Base-by-base conservation (phyloP, 2,329 filamentous ascomycete genomes). In the Cladosporium sp. region DNA sequence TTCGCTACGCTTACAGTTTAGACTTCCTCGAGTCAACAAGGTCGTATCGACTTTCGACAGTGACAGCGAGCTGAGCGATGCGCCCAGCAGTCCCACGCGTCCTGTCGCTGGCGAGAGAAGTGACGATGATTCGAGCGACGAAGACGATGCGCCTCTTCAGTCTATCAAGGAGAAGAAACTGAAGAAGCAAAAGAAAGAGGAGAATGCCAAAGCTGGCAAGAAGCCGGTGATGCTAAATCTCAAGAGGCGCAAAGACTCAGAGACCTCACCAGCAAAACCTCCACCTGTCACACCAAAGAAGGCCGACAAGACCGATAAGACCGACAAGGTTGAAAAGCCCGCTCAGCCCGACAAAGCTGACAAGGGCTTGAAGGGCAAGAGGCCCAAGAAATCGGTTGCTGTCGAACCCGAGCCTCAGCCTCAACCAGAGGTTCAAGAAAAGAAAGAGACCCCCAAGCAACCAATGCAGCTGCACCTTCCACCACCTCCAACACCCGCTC, bases 1-100 rank as follows among this genome's bases (percentile, higher is more conserved):
- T 50, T 81, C 83, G 53, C 79, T 91, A 3, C 73, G 77, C 39
- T 82, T 91, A 55, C 72, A 70, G 12, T 90, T 91, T 64, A 71
- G 81, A 38, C 80, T 90, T 56, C 87, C 85, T 36, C 79, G 80
- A 49, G 77, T 80, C n/a, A 71, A 76, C 15, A 64, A 70, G 19
- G 79, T 80, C 32, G 40, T 46, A 7, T 51, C 49, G 18, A 46
- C 49, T n/a, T 51, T 46, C 19, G 49, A 51, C 8, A 46, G 40
- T 43, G 49, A 51, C 18, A 40, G 39, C 36, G 49, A 51, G 25
- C 15, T 46, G 22, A 46, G 49, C 41, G 36, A 45, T 20, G 38
- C 36, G 9, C 32, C 29, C 18, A 51, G 49, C 13, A 59, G 57
- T 36, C 54, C 54, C 6, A 54, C 56, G n/a, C 46, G 55, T 15